Evolutionary conservation across 495 filamentous ascomycete species (phyloP).

Genomic region (Tricharina praecox): DNA sequence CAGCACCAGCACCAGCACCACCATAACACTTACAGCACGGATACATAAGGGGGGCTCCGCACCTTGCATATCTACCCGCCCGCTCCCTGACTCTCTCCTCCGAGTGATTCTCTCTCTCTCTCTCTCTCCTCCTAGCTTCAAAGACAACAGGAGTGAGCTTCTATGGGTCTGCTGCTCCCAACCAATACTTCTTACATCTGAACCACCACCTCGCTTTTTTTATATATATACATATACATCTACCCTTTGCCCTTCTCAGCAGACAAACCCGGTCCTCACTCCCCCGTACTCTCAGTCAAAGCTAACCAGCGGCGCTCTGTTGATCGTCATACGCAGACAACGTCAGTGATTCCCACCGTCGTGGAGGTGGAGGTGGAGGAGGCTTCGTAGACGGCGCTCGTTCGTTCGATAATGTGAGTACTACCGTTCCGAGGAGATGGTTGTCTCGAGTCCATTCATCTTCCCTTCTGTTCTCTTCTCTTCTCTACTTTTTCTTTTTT

Average conservation of each 20-base stretch:
- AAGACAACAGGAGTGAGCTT: constrained; percentile 2
- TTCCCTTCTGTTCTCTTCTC: no score
- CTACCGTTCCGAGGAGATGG: background rate
- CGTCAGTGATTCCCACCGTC: background rate
- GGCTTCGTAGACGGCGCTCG: background rate
- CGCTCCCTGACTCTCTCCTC: background rate
- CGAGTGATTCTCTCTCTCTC: background rate
- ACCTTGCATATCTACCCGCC: background rate
- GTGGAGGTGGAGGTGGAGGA: no score
- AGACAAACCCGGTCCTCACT: no score
- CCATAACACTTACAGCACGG: no score
- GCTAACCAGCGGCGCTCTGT: background rate
- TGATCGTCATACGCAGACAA: background rate
- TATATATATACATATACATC: no score
- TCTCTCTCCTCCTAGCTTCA: constrained; percentile 1
- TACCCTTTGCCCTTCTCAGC: no score
- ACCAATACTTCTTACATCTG: no score
- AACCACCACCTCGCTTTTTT: no score
- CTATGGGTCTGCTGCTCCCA: constrained; percentile 8
- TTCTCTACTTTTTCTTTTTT: background rate
- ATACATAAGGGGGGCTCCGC: background rate
- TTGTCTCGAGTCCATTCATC: background rate
- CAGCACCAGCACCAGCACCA: no score
- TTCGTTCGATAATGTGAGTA: background rate
- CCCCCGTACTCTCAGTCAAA: no score